These are phyloP conservation scores for Ogataea paraovalis DNA, from an alignment of 805 yeast species.

Conservation along the genomic window DNA sequence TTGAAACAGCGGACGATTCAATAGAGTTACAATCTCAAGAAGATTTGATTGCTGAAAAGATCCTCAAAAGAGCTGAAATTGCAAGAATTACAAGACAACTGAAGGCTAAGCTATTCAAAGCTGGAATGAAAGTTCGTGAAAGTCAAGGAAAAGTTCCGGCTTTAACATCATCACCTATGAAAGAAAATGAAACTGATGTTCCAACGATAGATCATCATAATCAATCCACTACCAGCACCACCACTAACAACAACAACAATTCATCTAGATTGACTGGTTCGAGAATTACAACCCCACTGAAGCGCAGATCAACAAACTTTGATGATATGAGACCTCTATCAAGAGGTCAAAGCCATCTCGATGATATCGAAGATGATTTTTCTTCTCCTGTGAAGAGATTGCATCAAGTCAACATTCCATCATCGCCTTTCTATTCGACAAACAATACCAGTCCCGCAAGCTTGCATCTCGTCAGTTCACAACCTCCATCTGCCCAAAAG, in stretches of 20 bases:
- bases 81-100: slow-evolving; percentile 43
- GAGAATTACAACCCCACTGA: slow-evolving; percentile 24
- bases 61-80: slow-evolving; percentile 42
- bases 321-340: slow-evolving; percentile 9
- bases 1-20: not conserved
- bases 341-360: slow-evolving; percentile 3
- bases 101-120: slow-evolving; percentile 38
- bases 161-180: slow-evolving; percentile 12
- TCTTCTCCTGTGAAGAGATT: slow-evolving; percentile 27
- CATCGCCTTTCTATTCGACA: slow-evolving; percentile 28
- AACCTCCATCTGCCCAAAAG: slow-evolving; percentile 15
- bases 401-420: slow-evolving; percentile 24
- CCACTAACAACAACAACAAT: not conserved
- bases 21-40: slow-evolving; percentile 23
- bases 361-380: slow-evolving; percentile 12
- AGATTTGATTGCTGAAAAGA: slow-evolving; percentile 40
- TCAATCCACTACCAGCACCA: too few species aligned
- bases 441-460: slow-evolving; percentile 16
- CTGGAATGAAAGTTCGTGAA: slow-evolving; percentile 36
- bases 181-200: slow-evolving; percentile 10
- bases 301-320: slow-evolving; percentile 21
- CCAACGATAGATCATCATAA: not conserved
- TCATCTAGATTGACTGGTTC: not conserved
- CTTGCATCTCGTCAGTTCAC: slow-evolving; percentile 9
- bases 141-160: slow-evolving; percentile 21